phyloP scores from a whole-genome alignment of 1,284 basidiomycete genomes.

The Cryptococcus neoformans region DNA sequence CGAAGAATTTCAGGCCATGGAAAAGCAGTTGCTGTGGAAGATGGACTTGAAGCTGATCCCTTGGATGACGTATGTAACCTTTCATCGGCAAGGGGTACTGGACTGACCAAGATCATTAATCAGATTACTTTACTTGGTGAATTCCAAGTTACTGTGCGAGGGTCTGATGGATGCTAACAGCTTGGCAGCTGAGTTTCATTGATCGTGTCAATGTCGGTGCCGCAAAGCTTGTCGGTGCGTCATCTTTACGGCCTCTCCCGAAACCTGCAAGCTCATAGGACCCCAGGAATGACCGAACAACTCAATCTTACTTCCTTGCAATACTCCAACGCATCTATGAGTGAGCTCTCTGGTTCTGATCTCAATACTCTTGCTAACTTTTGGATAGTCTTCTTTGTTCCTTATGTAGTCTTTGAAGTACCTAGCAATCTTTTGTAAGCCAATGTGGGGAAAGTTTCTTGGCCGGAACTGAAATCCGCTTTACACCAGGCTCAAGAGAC shows the following conservation, averaged over 20 bases:
- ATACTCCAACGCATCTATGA: slow-evolving; percentile 48
- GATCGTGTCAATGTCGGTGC: slow-evolving; percentile 53
- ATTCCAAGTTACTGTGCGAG: slow-evolving; percentile 35
- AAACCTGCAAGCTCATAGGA: neutral
- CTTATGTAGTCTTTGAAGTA: slow-evolving; percentile 51
- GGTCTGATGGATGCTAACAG: neutral
- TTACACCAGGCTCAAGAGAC: slow-evolving; percentile 44
- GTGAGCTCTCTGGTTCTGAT: slow-evolving; percentile 16
- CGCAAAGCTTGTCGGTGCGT: slow-evolving; percentile 41
- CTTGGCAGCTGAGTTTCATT: slow-evolving; percentile 10
- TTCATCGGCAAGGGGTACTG: neutral
- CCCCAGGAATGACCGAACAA: slow-evolving; percentile 37
- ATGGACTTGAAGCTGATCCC: slow-evolving; percentile 45
- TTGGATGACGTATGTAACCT: slow-evolving; percentile 48
- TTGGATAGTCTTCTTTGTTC: slow-evolving; percentile 43
- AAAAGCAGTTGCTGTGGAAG: slow-evolving; percentile 46
- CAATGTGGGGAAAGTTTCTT: neutral
- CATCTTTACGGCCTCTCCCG: neutral
- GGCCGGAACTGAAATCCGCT: neutral
- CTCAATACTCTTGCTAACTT: neutral
- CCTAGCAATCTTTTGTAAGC: slow-evolving; percentile 34
- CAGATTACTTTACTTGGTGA: slow-evolving; percentile 39
- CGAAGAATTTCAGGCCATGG: slow-evolving; percentile 39
- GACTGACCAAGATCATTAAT: neutral
- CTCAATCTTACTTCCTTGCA: slow-evolving; percentile 46